Evolutionary conservation across 257 asterid species (phyloP).

Genomic region (Haberlea rhodopensis): DNA sequence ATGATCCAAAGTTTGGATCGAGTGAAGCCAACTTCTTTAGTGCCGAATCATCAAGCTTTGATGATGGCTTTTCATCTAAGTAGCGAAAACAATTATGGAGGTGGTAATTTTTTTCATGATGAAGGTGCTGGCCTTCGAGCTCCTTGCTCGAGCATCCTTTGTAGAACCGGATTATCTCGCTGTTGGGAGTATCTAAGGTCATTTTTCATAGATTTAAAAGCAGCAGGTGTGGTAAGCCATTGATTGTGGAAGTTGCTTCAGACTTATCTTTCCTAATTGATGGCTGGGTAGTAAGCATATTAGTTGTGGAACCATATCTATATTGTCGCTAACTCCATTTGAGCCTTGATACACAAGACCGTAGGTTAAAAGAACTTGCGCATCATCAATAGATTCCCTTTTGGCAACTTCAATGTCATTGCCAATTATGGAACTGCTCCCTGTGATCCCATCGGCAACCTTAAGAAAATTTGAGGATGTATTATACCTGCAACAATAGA

Average conservation of each 20-base stretch:
- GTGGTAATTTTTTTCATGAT: constrained; percentile 36
- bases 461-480: constrained; percentile 47
- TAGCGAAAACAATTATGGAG: constrained; percentile 35
- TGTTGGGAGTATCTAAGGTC: constrained; percentile 38
- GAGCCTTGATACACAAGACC: constrained; percentile 47
- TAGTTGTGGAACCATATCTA: constrained; percentile 63
- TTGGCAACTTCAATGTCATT: constrained; percentile 46
- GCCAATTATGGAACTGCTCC: constrained; percentile 46
- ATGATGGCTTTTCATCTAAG: constrained; percentile 34
- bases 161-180: constrained; percentile 30
- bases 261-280: constrained; percentile 36
- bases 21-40: constrained; percentile 46
- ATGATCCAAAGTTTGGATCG: constrained; percentile 45
- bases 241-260: constrained; percentile 47
- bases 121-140: constrained; percentile 37
- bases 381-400: constrained; percentile 37
- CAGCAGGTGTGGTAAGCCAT: constrained; percentile 50
- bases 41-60: constrained; percentile 40
- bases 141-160: constrained; percentile 36
- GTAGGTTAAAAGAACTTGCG: constrained; percentile 39
- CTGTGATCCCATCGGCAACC: constrained; percentile 47
- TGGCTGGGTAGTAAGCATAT: constrained; percentile 35
- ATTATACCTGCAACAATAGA: constrained; percentile 55
- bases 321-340: constrained; percentile 50
- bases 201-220: constrained; percentile 45